Evolutionary conservation across 495 filamentous ascomycete genomes (phyloP).

Genomic region (Xylaria curta): DNA sequence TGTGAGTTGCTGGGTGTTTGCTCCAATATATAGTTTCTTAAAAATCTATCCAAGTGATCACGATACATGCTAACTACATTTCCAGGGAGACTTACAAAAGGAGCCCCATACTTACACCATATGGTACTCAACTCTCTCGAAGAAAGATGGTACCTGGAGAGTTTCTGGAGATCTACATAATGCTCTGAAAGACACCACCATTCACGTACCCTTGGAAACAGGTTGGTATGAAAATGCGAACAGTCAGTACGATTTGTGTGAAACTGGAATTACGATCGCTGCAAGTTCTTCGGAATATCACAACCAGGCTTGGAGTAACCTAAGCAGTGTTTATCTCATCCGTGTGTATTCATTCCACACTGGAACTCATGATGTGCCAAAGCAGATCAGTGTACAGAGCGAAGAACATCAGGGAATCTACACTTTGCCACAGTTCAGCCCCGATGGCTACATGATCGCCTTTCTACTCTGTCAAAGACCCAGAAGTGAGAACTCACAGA

Average conservation of each 20-base stretch:
- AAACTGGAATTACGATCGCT: slow-evolving; percentile 35
- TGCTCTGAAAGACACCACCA: slow-evolving; percentile 27
- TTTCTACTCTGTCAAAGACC: slow-evolving; percentile 27
- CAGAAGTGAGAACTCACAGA: slow-evolving; percentile 9
- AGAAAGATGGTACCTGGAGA: slow-evolving; percentile 26
- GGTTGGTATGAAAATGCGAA: slow-evolving; percentile 19
- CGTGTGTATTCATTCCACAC: slow-evolving; percentile 34
- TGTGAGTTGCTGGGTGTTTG: slow-evolving; percentile 25
- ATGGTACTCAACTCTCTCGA: slow-evolving; percentile 38
- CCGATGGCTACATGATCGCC: slow-evolving; percentile 35
- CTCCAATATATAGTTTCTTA: neutral
- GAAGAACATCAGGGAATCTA: slow-evolving; percentile 12
- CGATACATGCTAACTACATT: neutral
- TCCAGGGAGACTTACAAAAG: slow-evolving; percentile 30
- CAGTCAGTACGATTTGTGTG: slow-evolving; percentile 34
- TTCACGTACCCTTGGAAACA: slow-evolving; percentile 28
- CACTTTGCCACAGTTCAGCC: slow-evolving; percentile 35
- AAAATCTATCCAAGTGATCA: too few species aligned
- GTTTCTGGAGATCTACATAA: slow-evolving; percentile 31
- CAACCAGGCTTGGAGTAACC: neutral
- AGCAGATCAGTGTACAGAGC: slow-evolving; percentile 25
- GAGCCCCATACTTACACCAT: slow-evolving; percentile 31
- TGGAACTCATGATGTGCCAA: slow-evolving; percentile 20
- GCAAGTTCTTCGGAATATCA: slow-evolving; percentile 6
- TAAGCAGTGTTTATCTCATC: slow-evolving; percentile 34